Evolutionary conservation across 148 eudicot species (phyloP).

Genomic region (Arbutus unedo): DNA sequence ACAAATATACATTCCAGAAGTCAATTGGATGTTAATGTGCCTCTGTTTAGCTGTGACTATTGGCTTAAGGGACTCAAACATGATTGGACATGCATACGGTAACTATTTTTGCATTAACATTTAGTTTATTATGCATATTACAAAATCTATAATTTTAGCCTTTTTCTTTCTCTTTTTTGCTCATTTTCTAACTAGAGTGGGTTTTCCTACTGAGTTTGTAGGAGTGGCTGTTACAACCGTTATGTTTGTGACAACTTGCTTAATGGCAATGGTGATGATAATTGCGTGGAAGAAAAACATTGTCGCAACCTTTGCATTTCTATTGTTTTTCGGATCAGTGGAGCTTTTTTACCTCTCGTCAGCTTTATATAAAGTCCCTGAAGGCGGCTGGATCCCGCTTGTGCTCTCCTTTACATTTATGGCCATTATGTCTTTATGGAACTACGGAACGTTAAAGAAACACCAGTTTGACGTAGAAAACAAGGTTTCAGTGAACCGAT

Average conservation of each 20-base stretch:
- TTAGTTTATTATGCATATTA: not conserved
- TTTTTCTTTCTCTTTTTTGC: not conserved
- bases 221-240: conserved; percentile 59
- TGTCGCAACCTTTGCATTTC: conserved; percentile 31
- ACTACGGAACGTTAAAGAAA: conserved; percentile 58
- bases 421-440: conserved; percentile 54
- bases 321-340: conserved; percentile 49
- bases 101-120: not conserved
- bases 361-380: conserved; percentile 51
- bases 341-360: conserved; percentile 65
- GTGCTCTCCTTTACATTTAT: conserved; percentile 46
- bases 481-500: conserved; percentile 53
- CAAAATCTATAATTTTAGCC: not conserved
- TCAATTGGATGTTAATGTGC: conserved; percentile 64
- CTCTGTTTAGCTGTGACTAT: conserved; percentile 66
- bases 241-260: conserved; percentile 67
- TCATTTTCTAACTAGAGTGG: not conserved
- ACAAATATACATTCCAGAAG: conserved; percentile 68
- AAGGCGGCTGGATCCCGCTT: conserved; percentile 68
- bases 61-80: conserved; percentile 56
- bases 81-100: conserved; percentile 75
- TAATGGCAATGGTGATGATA: conserved; percentile 60
- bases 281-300: conserved; percentile 53
- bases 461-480: conserved; percentile 60
- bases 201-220: conserved; percentile 16